phyloP scores from a whole-genome alignment of 108 stramenopile genomes.

The Epithemia pelagica region DNA sequence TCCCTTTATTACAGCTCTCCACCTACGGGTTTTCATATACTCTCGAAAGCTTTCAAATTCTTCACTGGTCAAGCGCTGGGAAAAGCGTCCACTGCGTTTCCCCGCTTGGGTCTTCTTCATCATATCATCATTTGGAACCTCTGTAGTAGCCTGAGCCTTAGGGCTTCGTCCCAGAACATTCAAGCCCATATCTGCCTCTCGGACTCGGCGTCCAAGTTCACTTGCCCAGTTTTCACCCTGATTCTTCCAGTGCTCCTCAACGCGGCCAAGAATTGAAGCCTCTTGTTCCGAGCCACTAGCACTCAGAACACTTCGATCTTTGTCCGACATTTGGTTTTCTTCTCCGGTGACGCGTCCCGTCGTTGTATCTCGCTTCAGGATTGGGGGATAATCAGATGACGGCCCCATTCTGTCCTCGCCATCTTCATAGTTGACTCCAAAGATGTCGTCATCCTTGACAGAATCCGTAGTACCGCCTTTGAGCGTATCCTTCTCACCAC shows the following conservation, averaged over 20 bases:
- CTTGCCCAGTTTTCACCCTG: constrained; percentile 6
- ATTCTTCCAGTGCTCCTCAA: constrained; percentile 31
- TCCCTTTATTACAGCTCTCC: no score
- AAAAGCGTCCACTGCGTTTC: constrained; percentile 23
- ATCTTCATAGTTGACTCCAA: constrained; percentile 48
- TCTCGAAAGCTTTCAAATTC: constrained; percentile 54
- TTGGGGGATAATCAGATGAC: constrained; percentile 36
- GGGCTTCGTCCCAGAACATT: constrained; percentile 61
- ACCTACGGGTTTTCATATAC: constrained; percentile 32
- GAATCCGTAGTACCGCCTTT: not conserved
- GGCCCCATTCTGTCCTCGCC: constrained; percentile 37
- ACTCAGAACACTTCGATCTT: constrained; percentile 42
- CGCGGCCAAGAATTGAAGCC: constrained; percentile 22
- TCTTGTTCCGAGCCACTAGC: constrained; percentile 46
- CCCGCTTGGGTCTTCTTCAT: constrained; percentile 3
- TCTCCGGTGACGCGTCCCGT: constrained; percentile 76
- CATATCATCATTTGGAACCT: constrained; percentile 25
- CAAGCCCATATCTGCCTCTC: constrained; percentile 54
- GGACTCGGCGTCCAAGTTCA: constrained; percentile 52
- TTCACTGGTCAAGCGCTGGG: constrained; percentile 39
- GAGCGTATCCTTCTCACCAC: not conserved
- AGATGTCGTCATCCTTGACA: constrained; percentile 36
- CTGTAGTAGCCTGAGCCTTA: constrained; percentile 24
- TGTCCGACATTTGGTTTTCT: constrained; percentile 42
- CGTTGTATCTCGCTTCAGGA: constrained; percentile 61